Evolutionary conservation across 2,329 filamentous ascomycete species (phyloP).

Genomic region (Colletotrichum falcatum): DNA sequence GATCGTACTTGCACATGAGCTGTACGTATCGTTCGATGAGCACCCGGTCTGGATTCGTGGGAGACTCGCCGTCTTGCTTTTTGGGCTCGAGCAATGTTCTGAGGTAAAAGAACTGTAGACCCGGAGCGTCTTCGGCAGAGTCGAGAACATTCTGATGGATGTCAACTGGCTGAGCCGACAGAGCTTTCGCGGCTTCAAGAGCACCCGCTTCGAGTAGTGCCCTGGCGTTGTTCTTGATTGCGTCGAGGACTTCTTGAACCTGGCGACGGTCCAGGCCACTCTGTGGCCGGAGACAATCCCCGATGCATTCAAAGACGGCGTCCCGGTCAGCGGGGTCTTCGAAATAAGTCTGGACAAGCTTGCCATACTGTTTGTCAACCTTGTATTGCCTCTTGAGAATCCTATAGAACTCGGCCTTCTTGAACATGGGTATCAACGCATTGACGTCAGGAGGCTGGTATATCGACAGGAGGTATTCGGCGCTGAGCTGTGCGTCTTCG

Average conservation of each 20-base stretch:
- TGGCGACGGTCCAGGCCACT: conserved; percentile 77
- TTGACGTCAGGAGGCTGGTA: conserved; percentile 90
- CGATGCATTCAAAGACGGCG: conserved; percentile 82
- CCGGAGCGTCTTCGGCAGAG: conserved; percentile 69
- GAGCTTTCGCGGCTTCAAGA: conserved; percentile 70
- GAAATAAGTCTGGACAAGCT: conserved; percentile 84
- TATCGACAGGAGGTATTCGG: conserved; percentile 92
- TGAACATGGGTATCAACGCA: conserved; percentile 80
- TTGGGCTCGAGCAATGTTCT: conserved; percentile 76
- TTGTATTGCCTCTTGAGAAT: conserved; percentile 92
- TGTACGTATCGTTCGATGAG: conserved; percentile 88
- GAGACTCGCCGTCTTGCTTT: conserved; percentile 48
- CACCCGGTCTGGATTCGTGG: conserved; percentile 59
- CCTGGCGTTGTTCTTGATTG: conserved; percentile 73
- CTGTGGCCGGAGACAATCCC: conserved; percentile 76
- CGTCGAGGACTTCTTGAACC: conserved; percentile 74
- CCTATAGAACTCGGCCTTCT: conserved; percentile 85
- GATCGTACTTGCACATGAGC: conserved; percentile 89
- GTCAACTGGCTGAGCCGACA: conserved; percentile 71
- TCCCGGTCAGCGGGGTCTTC: conserved; percentile 84
- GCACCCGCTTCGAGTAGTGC: conserved; percentile 78
- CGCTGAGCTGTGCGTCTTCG: conserved; percentile 96
- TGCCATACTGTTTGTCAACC: conserved; percentile 81
- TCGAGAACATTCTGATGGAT: conserved; percentile 76
- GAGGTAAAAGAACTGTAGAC: conserved; percentile 82